These are phyloP conservation scores for Pontederia paniculata DNA, from an alignment of 176 grass and related monocot genomes.

Conservation along the genomic window DNA sequence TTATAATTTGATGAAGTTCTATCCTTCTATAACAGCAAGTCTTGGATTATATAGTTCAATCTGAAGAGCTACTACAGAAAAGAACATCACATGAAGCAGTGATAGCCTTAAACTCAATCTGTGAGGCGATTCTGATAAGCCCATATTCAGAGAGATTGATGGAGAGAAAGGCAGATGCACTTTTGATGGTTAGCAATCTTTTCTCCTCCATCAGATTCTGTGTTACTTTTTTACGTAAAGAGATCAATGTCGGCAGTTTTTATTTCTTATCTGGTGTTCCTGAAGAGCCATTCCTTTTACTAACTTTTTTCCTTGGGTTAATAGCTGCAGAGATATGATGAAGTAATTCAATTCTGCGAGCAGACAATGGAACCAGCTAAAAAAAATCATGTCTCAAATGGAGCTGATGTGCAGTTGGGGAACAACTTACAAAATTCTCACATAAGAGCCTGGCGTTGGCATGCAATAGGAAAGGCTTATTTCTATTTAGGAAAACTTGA, in stretches of 20 bases:
- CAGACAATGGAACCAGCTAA: slow-evolving; percentile 38
- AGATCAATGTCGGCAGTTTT: no score
- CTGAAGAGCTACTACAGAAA: slow-evolving; percentile 43
- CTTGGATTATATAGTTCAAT: slow-evolving; percentile 39
- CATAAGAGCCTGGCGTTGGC: slow-evolving; percentile 44
- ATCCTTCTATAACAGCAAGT: slow-evolving; percentile 49
- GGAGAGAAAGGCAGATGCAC: slow-evolving; percentile 80
- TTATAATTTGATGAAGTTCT: not conserved
- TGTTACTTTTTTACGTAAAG: not conserved
- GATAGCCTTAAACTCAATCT: slow-evolving; percentile 54
- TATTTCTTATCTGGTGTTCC: not conserved
- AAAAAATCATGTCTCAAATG: slow-evolving; percentile 33
- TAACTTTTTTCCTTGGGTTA: slow-evolving; percentile 18
- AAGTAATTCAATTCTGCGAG: slow-evolving; percentile 57
- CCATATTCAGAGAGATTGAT: slow-evolving; percentile 67
- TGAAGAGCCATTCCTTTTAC: slow-evolving; percentile 8
- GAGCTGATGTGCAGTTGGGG: slow-evolving; percentile 21
- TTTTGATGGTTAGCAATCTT: slow-evolving; percentile 43
- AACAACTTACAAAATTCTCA: slow-evolving; percentile 19
- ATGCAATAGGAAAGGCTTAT: slow-evolving; percentile 62
- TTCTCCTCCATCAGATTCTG: not conserved
- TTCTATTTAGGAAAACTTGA: slow-evolving; percentile 88
- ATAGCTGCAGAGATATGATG: slow-evolving; percentile 63
- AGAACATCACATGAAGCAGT: slow-evolving; percentile 40
- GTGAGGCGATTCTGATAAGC: slow-evolving; percentile 54